These are phyloP conservation scores for Pulveroboletus sp. DNA, from an alignment of 768 basidiomycete species.

Conservation along the genomic window DNA sequence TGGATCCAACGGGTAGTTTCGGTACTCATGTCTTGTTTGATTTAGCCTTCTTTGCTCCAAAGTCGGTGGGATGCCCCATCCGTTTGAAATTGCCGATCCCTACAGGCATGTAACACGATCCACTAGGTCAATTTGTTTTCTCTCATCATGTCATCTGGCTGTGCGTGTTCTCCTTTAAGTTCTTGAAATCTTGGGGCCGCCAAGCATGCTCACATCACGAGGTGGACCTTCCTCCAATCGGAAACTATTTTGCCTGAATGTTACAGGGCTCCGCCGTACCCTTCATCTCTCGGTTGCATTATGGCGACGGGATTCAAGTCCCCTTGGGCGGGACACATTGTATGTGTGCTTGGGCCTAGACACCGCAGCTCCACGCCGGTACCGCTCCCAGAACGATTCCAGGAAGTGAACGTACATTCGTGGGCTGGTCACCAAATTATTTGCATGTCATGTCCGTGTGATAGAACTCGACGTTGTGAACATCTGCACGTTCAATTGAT, in stretches of 20 bases:
- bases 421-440: constrained; percentile 12
- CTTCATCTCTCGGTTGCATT: neutral
- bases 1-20: constrained; percentile 11
- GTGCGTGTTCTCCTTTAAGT: constrained; percentile 25
- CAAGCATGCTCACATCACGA: constrained; percentile 15
- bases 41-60: neutral
- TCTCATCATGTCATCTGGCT: constrained; percentile 17
- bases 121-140: too few relatives aligned
- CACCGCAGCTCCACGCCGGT: constrained; percentile 17
- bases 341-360: constrained; percentile 3
- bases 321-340: constrained; percentile 2
- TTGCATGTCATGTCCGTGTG: constrained; percentile 27
- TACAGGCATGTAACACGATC: neutral
- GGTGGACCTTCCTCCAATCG: constrained; percentile 14
- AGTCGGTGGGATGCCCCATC: neutral
- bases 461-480: constrained; percentile 10
- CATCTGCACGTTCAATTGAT: constrained; percentile 4
- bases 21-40: constrained; percentile 2
- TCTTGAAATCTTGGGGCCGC: constrained; percentile 10
- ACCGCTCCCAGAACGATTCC: constrained; percentile 17
- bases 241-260: neutral
- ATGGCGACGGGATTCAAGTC: constrained; percentile 4
- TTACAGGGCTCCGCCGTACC: neutral
- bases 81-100: constrained; percentile 21
- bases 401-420: constrained; percentile 17